Percentiles rank a stretch among this genome's conserved stretches.
phyloP scores from a whole-genome alignment of 306 rosid species.

The Fragaria iinumae region DNA sequence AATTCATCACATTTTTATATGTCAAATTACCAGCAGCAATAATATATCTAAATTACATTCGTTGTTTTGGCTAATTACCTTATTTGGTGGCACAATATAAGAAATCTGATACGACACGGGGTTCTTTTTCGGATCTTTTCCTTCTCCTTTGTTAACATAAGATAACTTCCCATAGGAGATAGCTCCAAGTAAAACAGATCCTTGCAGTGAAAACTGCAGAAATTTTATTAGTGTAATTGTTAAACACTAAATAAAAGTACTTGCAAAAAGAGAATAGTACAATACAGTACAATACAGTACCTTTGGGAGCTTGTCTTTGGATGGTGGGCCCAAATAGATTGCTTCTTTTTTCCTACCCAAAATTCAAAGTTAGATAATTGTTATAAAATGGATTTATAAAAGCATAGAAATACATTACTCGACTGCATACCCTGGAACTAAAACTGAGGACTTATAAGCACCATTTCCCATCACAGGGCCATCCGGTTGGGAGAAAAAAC shows the following conservation, averaged over 20 bases:
- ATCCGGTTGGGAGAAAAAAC: conserved; percentile 93
- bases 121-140: conserved; percentile 60
- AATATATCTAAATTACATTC: background rate
- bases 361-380: conserved; percentile 24
- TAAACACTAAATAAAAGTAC: conserved; percentile 8
- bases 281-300: conserved; percentile 32
- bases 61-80: conserved; percentile 38
- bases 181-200: conserved; percentile 80
- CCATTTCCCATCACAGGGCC: conserved; percentile 84
- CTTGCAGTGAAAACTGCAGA: conserved; percentile 68
- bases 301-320: conserved; percentile 89
- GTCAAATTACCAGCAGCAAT: background rate
- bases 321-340: conserved; percentile 81
- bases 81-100: conserved; percentile 83
- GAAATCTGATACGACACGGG: conserved; percentile 64
- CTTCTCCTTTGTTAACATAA: conserved; percentile 40
- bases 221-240: conserved; percentile 11
- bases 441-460: conserved; percentile 61
- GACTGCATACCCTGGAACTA: conserved; percentile 78
- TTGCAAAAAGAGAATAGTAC: background rate
- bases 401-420: conserved; percentile 28
- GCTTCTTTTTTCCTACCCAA: conserved; percentile 75
- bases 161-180: conserved; percentile 83
- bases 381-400: conserved; percentile 14
- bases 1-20: conserved; percentile 10